A percentile compares a stretch with the other conserved stretches of the same genome.
These are phyloP conservation scores for Melanogaster broomeanus DNA, from an alignment of 768 basidiomycete genomes.

Conservation along the genomic window DNA sequence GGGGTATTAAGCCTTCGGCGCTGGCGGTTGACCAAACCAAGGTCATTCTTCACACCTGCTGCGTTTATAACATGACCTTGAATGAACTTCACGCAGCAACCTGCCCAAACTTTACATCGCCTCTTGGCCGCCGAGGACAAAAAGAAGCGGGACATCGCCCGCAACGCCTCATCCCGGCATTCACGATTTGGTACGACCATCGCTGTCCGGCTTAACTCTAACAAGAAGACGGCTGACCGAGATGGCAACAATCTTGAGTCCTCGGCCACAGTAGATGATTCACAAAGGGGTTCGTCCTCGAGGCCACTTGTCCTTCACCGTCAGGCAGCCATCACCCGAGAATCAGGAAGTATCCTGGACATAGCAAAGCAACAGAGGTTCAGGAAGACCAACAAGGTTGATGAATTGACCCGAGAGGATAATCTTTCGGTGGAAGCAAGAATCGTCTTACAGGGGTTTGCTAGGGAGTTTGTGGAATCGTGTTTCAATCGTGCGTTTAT, in stretches of 20 bases:
- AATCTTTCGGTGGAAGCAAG: constrained; percentile 67
- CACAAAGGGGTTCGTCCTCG: constrained; percentile 33
- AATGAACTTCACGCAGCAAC: constrained; percentile 50
- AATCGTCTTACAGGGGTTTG: constrained; percentile 65
- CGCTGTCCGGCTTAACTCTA: constrained; percentile 68
- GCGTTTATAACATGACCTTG: constrained; percentile 1
- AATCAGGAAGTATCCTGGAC: constrained; percentile 72
- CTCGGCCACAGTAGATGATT: constrained; percentile 19
- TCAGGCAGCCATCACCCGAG: constrained; percentile 74
- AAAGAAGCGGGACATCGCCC: constrained; percentile 54
- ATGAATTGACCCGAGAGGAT: constrained; percentile 70
- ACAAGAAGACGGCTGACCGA: constrained; percentile 39
- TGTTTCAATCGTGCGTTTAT: constrained; percentile 83
- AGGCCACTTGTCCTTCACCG: constrained; percentile 80
- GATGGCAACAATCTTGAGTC: constrained; percentile 25
- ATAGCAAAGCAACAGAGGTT: constrained; percentile 60
- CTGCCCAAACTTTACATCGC: constrained; percentile 64
- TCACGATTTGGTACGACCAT: constrained; percentile 97
- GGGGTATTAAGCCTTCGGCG: constrained; percentile 69
- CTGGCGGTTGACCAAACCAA: constrained; percentile 63
- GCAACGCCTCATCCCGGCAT: constrained; percentile 74
- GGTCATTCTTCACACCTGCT: constrained; percentile 37
- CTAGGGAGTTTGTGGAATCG: constrained; percentile 71
- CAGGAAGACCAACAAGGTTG: constrained; percentile 60
- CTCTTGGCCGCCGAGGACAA: constrained; percentile 79